Base-by-base conservation (phyloP, 2,329 filamentous ascomycete species). In the Stachybotrys chartarum region DNA sequence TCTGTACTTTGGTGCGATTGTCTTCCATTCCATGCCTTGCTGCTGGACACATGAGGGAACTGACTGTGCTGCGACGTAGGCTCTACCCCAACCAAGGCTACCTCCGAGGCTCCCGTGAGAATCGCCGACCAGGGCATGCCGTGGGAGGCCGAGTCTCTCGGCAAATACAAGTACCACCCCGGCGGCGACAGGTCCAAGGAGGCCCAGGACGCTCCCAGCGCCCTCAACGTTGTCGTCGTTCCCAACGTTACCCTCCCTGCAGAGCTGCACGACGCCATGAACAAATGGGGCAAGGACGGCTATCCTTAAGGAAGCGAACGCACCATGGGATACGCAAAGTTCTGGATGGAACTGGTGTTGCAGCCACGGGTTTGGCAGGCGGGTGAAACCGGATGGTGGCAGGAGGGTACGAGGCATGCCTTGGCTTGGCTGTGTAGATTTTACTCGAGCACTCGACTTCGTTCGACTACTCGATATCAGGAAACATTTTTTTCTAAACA, bases 211-310 rank as follows among this genome's bases (percentile, higher is more conserved):
- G 94, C 94, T 59, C 94, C 94, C 63, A 96, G 90, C 74, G 94
- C 94, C 60, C 78, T 99, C 76, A 96, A 99, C 82, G 89, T 88
- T 61, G 92, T 97, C 65, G 87, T 99, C 70, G 81, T 99, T 55
- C 94, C 94, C 68, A 88, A 96, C 70, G 92, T 99, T 70, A 94
- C 87, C 69, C 80, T 97, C 64, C 92, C 94, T 70, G 91, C 88
- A 90, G 82, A 87, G 68, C 84, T 97, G 61, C 94, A 99, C 78
- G 94, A 99, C 66, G 88, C 88, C 79, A 97, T 88, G 85, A 99
- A 99, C 89, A 99, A 99, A 83, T 97, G 90, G 85, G 94, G 94
- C 75, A 97, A 97, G 85, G 94, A 97, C 64, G 92, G 91, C 65
- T 97, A 88, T 77, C 73, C 73, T 64, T 90, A 78, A 70, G 57